Percentiles rank a stretch among this genome's conserved stretches.
Evolutionary conservation across 331 rosid species (phyloP).

Genomic region (Quercus lobata): DNA sequence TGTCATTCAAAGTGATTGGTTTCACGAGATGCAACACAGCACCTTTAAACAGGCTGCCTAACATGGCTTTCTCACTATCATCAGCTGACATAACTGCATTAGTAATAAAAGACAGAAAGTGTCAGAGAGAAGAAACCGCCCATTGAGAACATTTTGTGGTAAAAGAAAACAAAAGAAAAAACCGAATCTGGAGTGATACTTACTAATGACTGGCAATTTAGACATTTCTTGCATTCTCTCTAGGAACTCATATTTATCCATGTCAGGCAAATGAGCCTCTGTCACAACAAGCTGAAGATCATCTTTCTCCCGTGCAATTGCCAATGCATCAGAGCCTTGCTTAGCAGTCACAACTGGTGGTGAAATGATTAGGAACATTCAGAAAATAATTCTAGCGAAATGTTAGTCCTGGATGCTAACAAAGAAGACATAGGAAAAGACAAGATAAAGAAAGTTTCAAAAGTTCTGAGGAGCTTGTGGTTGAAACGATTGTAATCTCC

Average conservation of each 20-base stretch:
- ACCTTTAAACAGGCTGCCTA: conserved; percentile 28
- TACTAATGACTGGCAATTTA: conserved; percentile 28
- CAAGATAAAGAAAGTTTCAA: no score
- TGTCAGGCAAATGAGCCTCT: conserved; percentile 40
- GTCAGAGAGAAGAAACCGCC: neutral
- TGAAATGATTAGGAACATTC: neutral
- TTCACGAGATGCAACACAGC: conserved; percentile 24
- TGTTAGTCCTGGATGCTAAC: no score
- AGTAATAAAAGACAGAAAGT: conserved; percentile 1
- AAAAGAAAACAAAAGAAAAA: neutral
- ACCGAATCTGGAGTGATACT: conserved; percentile 17
- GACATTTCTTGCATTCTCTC: conserved; percentile 23
- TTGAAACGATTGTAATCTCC: no score
- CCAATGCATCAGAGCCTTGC: conserved; percentile 37
- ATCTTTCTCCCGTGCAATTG: conserved; percentile 1
- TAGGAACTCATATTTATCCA: conserved; percentile 23
- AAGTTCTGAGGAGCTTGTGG: no score
- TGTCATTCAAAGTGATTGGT: conserved; percentile 16
- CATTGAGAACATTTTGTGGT: neutral
- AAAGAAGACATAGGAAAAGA: no score
- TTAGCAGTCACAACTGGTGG: conserved; percentile 36
- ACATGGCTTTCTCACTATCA: conserved; percentile 5
- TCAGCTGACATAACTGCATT: conserved; percentile 42
- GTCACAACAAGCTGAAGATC: conserved; percentile 34
- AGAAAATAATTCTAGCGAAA: no score